phyloP scores from a whole-genome alignment of 2,329 filamentous ascomycete genomes.

The Colletotrichum tamarilloi region DNA sequence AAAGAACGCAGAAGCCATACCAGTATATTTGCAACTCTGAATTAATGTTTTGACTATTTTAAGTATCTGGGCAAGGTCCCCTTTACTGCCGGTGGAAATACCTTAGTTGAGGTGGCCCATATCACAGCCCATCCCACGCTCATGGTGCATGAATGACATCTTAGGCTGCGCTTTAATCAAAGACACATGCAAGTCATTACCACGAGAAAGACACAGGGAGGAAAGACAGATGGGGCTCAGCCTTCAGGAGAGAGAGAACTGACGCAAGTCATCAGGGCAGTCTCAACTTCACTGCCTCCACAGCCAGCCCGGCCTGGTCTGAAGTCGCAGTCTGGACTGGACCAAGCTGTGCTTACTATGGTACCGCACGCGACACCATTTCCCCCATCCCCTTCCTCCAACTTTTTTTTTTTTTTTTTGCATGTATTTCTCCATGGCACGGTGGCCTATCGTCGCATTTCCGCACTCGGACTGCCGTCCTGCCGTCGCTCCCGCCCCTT shows the following conservation, averaged over 20 bases:
- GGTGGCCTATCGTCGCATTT: neutral
- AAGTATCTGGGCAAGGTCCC: too few relatives aligned
- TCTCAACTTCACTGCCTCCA: neutral
- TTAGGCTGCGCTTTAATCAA: neutral
- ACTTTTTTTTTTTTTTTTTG: neutral
- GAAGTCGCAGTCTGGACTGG: too few relatives aligned
- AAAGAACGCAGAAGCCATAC: too few relatives aligned
- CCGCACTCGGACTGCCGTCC: neutral
- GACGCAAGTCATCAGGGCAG: neutral
- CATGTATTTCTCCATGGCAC: too few relatives aligned
- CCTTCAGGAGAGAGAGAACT: neutral
- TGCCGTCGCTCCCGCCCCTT: neutral
- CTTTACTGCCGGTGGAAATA: too few relatives aligned
- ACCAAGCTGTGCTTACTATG: too few relatives aligned
- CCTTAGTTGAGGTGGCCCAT: too few relatives aligned
- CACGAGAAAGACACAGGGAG: neutral
- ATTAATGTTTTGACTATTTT: fast-evolving
- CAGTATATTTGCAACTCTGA: too few relatives aligned
- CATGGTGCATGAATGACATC: neutral
- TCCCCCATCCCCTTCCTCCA: neutral
- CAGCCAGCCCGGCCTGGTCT: neutral
- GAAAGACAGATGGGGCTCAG: neutral
- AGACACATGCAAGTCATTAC: neutral
- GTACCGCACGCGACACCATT: neutral
- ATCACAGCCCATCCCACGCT: neutral